phyloP scores from a whole-genome alignment of 306 rosid species.

The Gynostemma pentaphyllum region DNA sequence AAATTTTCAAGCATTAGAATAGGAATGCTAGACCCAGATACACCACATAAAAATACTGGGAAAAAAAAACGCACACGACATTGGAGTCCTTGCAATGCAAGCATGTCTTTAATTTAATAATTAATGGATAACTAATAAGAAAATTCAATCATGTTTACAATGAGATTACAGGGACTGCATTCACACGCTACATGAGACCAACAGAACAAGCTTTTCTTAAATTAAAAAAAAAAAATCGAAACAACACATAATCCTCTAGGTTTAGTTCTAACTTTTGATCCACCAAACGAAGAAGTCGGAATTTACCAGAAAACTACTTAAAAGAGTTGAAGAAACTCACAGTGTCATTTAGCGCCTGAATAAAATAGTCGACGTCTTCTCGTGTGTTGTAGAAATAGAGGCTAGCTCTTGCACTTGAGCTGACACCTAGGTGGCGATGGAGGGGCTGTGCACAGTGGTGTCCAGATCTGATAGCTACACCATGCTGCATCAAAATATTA shows the following conservation, averaged over 20 bases:
- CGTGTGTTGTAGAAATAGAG: constrained; percentile 78
- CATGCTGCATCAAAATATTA: constrained; percentile 50
- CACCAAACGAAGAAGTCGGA: not conserved
- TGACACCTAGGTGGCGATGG: constrained; percentile 59
- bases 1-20: too few relatives aligned
- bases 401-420: constrained; percentile 74
- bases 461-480: constrained; percentile 92
- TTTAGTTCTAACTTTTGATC: not conserved
- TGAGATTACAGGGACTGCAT: not conserved
- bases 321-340: constrained; percentile 79
- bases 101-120: not conserved
- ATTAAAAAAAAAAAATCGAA: too few relatives aligned
- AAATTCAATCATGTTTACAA: not conserved
- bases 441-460: constrained; percentile 99
- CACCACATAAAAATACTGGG: too few relatives aligned
- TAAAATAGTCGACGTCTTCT: constrained; percentile 67
- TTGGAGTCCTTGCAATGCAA: not conserved
- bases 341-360: constrained; percentile 58
- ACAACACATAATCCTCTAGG: not conserved
- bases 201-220: too few relatives aligned
- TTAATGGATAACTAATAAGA: not conserved
- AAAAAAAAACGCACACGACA: too few relatives aligned
- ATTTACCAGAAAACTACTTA: constrained; percentile 27
- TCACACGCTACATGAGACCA: too few relatives aligned
- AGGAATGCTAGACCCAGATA: too few relatives aligned